Conservation (phyloP, 2,329 filamentous ascomycete genomes). For the Triangularia verruculosa region DNA sequence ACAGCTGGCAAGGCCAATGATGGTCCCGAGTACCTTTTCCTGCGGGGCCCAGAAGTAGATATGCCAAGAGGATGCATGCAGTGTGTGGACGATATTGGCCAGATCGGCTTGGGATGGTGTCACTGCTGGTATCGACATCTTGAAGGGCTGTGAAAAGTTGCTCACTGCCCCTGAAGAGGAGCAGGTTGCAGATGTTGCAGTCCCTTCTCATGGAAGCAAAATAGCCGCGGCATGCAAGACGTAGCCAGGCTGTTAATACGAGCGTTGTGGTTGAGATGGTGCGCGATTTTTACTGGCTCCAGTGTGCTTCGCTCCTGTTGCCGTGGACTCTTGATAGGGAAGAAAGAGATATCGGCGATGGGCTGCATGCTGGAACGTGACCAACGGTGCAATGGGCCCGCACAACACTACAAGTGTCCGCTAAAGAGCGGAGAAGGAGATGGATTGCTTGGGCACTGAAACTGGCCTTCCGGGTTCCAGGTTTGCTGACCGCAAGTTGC, state of each 20-base stretch:
- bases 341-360: neutral
- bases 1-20: neutral
- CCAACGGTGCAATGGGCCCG: neutral
- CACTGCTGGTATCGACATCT: neutral
- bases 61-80: neutral
- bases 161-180: neutral
- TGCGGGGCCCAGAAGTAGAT: neutral
- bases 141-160: neutral
- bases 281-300: conserved; percentile 25
- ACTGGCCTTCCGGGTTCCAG: too few species aligned
- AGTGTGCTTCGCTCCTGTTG: conserved; percentile 1
- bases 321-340: conserved; percentile 3
- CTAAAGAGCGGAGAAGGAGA: neutral
- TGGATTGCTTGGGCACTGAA: neutral
- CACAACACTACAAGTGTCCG: neutral
- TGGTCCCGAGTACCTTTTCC: neutral
- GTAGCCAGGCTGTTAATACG: conserved; percentile 18
- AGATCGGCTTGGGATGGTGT: neutral
- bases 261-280: conserved; percentile 15
- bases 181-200: conserved; percentile 4
- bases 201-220: neutral
- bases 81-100: neutral
- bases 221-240: neutral
- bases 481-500: conserved; percentile 28
- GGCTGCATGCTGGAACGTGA: conserved; percentile 1